Evolutionary conservation across 2,329 filamentous ascomycete genomes (phyloP).

Genomic region (Fusarium sp.): DNA sequence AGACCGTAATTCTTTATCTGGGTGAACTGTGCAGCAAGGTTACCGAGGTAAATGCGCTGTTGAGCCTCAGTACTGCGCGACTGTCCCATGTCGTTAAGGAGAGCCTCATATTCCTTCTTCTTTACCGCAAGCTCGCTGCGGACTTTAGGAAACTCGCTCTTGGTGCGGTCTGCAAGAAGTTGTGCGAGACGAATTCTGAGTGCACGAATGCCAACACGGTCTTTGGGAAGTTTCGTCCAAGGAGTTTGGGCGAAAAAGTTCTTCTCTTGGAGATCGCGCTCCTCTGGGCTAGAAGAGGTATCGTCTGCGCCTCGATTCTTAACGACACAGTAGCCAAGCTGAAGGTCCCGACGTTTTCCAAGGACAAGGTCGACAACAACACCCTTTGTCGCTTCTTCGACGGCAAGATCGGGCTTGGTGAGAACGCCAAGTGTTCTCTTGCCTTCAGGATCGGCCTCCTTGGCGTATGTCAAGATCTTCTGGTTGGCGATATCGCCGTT

Average conservation of each 20-base stretch:
- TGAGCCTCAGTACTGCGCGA: conserved; percentile 42
- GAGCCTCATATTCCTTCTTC: conserved; percentile 14
- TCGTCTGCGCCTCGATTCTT: conserved; percentile 61
- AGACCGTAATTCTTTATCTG: conserved; percentile 47
- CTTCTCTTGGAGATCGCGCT: conserved; percentile 50
- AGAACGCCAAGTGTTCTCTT: conserved; percentile 60
- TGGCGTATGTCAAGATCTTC: conserved; percentile 53
- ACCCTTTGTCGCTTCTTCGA: conserved; percentile 53
- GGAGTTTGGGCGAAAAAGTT: conserved; percentile 52
- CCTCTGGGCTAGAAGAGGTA: conserved; percentile 42
- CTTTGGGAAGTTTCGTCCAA: conserved; percentile 49
- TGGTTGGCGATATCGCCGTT: conserved; percentile 56
- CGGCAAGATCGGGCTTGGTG: conserved; percentile 69
- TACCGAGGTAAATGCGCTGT: conserved; percentile 52
- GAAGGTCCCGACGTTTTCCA: conserved; percentile 55
- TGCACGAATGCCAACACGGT: conserved; percentile 50
- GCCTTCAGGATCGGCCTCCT: conserved; percentile 54
- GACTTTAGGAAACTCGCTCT: conserved; percentile 52
- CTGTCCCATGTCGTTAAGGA: conserved; percentile 48
- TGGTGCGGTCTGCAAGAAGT: conserved; percentile 56
- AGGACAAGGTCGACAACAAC: conserved; percentile 56
- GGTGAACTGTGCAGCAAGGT: conserved; percentile 49
- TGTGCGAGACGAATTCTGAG: conserved; percentile 51
- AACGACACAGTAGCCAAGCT: conserved; percentile 61
- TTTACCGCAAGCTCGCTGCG: conserved; percentile 44